Evolutionary conservation across 805 yeast species (phyloP).

Genomic region (Sugiyamaella floridensis): DNA sequence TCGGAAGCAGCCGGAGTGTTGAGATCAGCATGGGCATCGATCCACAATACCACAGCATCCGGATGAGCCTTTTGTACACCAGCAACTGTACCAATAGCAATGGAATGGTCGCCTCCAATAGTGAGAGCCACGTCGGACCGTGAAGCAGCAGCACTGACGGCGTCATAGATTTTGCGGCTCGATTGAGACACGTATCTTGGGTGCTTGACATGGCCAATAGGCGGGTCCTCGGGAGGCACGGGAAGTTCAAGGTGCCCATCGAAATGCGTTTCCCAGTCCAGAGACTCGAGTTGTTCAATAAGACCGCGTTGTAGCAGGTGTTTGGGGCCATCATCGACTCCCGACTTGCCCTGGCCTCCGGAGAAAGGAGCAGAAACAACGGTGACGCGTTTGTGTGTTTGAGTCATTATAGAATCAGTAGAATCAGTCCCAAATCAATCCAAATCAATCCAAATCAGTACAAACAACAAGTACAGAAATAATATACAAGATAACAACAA

Average conservation of each 20-base stretch:
- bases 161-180: conserved; percentile 52
- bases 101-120: conserved; percentile 94
- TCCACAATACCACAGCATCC: conserved; percentile 87
- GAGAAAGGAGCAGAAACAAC: conserved; percentile 85
- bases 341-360: conserved; percentile 92
- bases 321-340: conserved; percentile 93
- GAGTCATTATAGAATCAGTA: neutral
- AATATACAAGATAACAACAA: no score
- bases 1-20: conserved; percentile 79
- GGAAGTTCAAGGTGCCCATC: conserved; percentile 28
- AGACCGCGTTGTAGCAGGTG: conserved; percentile 69
- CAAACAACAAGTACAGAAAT: neutral
- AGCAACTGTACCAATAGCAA: conserved; percentile 87
- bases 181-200: conserved; percentile 73
- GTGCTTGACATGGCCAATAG: conserved; percentile 54
- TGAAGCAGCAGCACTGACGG: conserved; percentile 47
- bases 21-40: conserved; percentile 97
- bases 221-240: conserved; percentile 43
- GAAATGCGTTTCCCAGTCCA: conserved; percentile 66
- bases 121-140: conserved; percentile 63
- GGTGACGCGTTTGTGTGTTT: conserved; percentile 35
- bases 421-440: neutral
- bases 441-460: neutral
- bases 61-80: conserved; percentile 77
- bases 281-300: conserved; percentile 47